Evolutionary conservation across 805 yeast genomes (phyloP).

Genomic region (Candida ipomoeae): DNA sequence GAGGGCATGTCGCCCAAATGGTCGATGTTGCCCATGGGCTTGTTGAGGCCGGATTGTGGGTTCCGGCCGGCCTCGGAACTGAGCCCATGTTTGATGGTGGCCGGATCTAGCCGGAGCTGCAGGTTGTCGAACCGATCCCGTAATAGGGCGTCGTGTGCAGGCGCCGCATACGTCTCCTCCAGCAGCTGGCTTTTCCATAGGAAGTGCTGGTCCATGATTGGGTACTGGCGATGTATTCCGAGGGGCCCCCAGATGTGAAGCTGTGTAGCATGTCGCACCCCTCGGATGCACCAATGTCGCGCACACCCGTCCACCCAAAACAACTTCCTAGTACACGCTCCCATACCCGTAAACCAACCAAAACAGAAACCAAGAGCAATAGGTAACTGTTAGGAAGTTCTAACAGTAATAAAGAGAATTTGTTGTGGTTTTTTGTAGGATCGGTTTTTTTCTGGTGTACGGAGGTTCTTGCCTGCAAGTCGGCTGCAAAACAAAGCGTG

Average conservation of each 20-base stretch:
- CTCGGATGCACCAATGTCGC: not conserved
- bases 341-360: too few species aligned
- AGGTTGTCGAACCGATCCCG: not conserved
- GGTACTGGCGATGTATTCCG: not conserved
- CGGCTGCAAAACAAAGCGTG: too few species aligned
- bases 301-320: not conserved
- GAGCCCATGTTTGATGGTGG: not conserved
- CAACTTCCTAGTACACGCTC: too few species aligned
- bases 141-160: not conserved
- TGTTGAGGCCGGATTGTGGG: not conserved
- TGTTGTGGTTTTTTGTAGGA: too few species aligned
- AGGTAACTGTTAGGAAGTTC: too few species aligned
- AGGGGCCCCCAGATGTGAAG: not conserved
- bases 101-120: slow-evolving; percentile 1
- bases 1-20: not conserved
- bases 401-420: too few species aligned
- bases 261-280: not conserved
- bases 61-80: not conserved
- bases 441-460: too few species aligned
- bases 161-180: not conserved
- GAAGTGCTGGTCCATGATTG: slow-evolving; percentile 1
- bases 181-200: not conserved
- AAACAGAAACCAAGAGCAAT: not conserved
- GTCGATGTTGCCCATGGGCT: not conserved
- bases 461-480: too few species aligned